These are phyloP conservation scores for Ophiocordyceps camponoti-saundersi DNA, from an alignment of 2,329 filamentous ascomycete genomes.

Conservation along the genomic window DNA sequence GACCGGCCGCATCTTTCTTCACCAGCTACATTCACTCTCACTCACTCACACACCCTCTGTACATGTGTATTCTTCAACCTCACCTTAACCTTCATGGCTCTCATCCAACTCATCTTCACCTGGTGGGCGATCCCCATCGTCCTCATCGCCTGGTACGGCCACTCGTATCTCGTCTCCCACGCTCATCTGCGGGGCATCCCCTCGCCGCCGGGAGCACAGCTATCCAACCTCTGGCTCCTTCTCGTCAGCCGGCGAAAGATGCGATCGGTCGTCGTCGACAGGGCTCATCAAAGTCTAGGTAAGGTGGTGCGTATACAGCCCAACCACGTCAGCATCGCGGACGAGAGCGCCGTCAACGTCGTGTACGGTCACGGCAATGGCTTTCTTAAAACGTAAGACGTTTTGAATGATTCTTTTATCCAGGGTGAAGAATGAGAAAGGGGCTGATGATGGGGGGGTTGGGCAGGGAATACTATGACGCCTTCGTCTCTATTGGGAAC, in stretches of 20 bases:
- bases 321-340: constrained; percentile 67
- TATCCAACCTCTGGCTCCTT: constrained; percentile 71
- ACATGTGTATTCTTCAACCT: background rate
- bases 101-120: constrained; percentile 16
- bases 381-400: constrained; percentile 46
- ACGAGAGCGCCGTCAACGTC: constrained; percentile 56
- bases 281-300: constrained; percentile 58
- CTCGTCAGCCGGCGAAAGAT: constrained; percentile 45
- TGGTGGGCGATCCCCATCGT: constrained; percentile 28
- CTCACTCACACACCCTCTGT: background rate
- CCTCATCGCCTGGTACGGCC: constrained; percentile 35
- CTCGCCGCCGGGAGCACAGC: constrained; percentile 43
- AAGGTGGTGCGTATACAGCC: constrained; percentile 73
- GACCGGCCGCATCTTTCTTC: too few species aligned
- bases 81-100: constrained; percentile 8
- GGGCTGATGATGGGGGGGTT: background rate
- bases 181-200: constrained; percentile 35
- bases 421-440: too few species aligned
- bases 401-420: background rate
- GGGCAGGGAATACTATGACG: constrained; percentile 71
- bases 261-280: constrained; percentile 48
- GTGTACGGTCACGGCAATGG: constrained; percentile 73
- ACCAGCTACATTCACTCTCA: background rate
- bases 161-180: constrained; percentile 42
- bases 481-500: constrained; percentile 72